Evolutionary conservation across 2,329 filamentous ascomycete species (phyloP).

Genomic region (Sclerotinia borealis): DNA sequence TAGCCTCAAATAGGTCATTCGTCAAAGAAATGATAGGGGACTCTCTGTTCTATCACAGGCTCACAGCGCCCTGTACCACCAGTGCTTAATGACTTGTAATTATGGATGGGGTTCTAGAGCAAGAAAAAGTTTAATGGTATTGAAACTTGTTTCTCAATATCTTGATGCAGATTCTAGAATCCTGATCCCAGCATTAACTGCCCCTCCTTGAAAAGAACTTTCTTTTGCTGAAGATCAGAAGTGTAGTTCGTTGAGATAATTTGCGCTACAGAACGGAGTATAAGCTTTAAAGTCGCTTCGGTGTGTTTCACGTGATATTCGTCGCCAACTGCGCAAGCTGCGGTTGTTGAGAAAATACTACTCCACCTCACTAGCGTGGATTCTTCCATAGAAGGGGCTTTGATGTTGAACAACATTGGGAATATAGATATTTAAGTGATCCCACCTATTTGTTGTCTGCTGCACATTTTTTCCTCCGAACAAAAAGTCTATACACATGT

Average conservation of each 20-base stretch:
- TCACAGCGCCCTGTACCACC: background rate
- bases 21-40: background rate
- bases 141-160: background rate
- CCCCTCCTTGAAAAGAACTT: background rate
- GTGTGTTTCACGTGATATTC: background rate
- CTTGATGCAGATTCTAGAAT: background rate
- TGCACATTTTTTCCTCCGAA: background rate
- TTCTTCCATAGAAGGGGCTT: background rate
- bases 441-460: background rate
- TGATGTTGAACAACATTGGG: background rate
- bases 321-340: constrained; percentile 1
- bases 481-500: background rate
- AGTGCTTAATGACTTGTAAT: background rate
- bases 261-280: background rate
- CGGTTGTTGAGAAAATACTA: constrained; percentile 6
- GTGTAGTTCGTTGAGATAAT: background rate
- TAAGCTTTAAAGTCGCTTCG: background rate
- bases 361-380: background rate
- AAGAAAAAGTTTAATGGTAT: background rate
- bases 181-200: background rate
- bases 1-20: background rate
- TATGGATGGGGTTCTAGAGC: background rate
- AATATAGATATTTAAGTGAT: background rate
- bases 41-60: background rate
- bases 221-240: background rate